Conservation (phyloP, 208 protist species). For the Naegleria gruberi region DNA sequence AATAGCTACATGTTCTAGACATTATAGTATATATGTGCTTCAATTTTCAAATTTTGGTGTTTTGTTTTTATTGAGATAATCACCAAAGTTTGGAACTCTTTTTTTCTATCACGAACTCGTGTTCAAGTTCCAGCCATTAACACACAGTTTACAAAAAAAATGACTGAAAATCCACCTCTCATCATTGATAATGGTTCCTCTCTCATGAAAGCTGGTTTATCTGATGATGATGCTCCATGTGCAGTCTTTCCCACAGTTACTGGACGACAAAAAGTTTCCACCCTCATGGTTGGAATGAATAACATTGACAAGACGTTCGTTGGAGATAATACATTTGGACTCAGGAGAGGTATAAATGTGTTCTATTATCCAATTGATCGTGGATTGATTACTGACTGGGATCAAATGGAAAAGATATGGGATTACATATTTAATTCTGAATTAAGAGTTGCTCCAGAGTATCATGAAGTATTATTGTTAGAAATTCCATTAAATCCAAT, state of each 20-base stretch:
- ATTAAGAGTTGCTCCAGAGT: constrained; percentile 4
- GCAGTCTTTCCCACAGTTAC: constrained; percentile 71
- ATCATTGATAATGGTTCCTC: constrained; percentile 90
- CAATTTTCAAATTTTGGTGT: too few species aligned
- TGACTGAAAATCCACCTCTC: constrained; percentile 26
- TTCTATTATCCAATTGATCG: constrained; percentile 28
- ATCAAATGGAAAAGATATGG: constrained; percentile 17
- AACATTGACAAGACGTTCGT: constrained; percentile 80
- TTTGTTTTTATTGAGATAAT: too few species aligned
- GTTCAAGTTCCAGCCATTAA: too few species aligned
- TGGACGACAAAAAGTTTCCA: constrained; percentile 64
- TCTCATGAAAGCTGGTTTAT: constrained; percentile 84
- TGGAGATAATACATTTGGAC: constrained; percentile 22
- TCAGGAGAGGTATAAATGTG: constrained; percentile 16
- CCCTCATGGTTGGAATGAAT: constrained; percentile 85
- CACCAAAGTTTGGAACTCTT: too few species aligned
- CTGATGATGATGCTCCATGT: constrained; percentile 84
- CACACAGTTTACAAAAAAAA: too few species aligned
- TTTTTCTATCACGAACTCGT: too few species aligned
- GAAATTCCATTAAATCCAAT: constrained; percentile 15
- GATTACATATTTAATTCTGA: background rate
- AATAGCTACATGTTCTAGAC: too few species aligned
- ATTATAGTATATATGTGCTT: too few species aligned
- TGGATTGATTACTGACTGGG: constrained; percentile 15
- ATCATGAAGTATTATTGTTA: background rate